Base-by-base conservation (phyloP, 345 rosid species). In the Eucalyptus paniculata region DNA sequence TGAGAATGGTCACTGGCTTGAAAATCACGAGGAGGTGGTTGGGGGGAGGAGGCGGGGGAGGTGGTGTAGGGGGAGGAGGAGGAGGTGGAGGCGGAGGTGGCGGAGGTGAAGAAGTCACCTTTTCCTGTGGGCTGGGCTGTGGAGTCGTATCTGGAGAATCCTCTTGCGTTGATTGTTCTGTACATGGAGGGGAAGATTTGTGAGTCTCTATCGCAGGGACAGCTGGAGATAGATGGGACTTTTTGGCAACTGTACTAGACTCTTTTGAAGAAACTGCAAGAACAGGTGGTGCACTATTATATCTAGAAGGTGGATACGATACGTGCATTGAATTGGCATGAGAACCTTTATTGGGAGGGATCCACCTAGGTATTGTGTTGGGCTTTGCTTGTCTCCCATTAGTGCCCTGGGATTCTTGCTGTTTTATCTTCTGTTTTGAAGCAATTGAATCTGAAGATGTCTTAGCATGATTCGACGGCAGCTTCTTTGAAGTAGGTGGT, bases 321-420 rank as follows among this genome's bases (percentile, higher is more conserved):
- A 95, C 97, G 89, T 94, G 97, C 98, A 96, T 94, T 54, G 99
- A 96, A 93, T 94, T 95, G 72, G 93, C 90, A 87, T 93, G 95
- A 62, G 97, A 95, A 86, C 96, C 99, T 92, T 95, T 98, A 93
- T 96, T 96, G 34, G 98, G 89, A 49, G 99, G 97, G 89, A 97
- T 93, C 99, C 99, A 97, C 89, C 97, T 94, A 87, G 97, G 96
- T 40, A 93, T 93, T 49, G 94, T 89, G 90, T 91, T 96, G 89
- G 99, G 96, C 95, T 94, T 97, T 87, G 97, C 97, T 91, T 91
- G 93, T 90, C 96, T 97, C 88, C 91, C 94, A 86, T 92, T 91
- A 88, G 92, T 89, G 87, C 91, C 93, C 77, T 92, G 95, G 88
- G 92, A 88, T 92, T 96, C 99, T 92, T 89, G 95, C 87, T 93